A percentile compares a stretch with the other conserved stretches of the same genome.
Evolutionary conservation across 768 basidiomycete species (phyloP).

Genomic region (Chalciporus piperatus): DNA sequence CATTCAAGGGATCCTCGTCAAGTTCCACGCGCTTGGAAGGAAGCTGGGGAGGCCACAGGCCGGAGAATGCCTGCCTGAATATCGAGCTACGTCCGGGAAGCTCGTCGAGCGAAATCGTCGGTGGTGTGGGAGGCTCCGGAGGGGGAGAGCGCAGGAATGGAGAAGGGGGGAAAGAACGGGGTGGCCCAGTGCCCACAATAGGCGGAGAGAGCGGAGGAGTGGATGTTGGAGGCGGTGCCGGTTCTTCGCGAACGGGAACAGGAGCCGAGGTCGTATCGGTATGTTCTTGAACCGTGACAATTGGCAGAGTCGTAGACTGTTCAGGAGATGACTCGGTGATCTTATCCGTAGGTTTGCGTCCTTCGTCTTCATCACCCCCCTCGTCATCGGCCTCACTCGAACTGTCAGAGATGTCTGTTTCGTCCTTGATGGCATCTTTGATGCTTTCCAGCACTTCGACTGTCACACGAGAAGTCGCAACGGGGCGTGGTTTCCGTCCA

Average conservation of each 20-base stretch:
- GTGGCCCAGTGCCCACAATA: slow-evolving; percentile 3
- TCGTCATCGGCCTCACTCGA: slow-evolving; percentile 67
- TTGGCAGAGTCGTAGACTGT: slow-evolving; percentile 29
- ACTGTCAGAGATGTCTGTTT: slow-evolving; percentile 70
- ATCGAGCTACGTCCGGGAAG: slow-evolving; percentile 60
- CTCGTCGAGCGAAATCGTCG: slow-evolving; percentile 52
- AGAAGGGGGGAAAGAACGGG: slow-evolving; percentile 49
- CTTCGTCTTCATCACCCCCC: slow-evolving; percentile 57
- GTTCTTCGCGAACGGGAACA: slow-evolving; percentile 30
- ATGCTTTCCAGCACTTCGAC: slow-evolving; percentile 88
- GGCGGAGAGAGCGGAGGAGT: slow-evolving; percentile 30
- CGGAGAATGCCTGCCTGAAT: slow-evolving; percentile 59
- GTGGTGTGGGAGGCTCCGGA: slow-evolving; percentile 42
- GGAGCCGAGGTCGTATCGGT: slow-evolving; percentile 1
- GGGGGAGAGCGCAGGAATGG: slow-evolving; percentile 46
- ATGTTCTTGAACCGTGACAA: slow-evolving; percentile 11
- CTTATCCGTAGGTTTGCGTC: slow-evolving; percentile 30
- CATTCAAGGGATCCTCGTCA: slow-evolving; percentile 68
- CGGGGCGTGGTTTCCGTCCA: slow-evolving; percentile 84
- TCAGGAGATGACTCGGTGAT: slow-evolving; percentile 31
- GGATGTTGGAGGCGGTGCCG: slow-evolving; percentile 11
- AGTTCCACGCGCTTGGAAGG: slow-evolving; percentile 52
- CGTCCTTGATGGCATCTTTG: slow-evolving; percentile 88
- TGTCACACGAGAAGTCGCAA: slow-evolving; percentile 82
- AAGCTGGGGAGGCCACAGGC: slow-evolving; percentile 69